Evolutionary conservation across 306 rosid genomes (phyloP).

Genomic region (Gastrolobium bilobum): DNA sequence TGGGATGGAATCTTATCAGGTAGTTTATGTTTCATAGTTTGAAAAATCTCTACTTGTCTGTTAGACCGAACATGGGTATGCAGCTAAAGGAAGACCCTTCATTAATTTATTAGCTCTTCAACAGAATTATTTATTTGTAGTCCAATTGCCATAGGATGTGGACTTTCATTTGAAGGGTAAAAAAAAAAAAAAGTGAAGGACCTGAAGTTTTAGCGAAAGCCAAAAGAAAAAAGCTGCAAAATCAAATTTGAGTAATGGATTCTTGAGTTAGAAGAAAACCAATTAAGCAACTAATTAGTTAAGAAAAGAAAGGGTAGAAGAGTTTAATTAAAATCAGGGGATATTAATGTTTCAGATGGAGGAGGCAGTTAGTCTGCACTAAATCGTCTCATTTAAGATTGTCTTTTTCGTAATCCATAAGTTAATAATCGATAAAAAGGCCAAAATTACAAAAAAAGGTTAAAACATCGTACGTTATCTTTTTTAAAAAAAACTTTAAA

Average conservation of each 20-base stretch:
- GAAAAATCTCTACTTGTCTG: slow-evolving; percentile 48
- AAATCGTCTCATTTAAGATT: slow-evolving; percentile 48
- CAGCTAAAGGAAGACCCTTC: slow-evolving; percentile 14
- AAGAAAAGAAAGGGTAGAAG: slow-evolving; percentile 3
- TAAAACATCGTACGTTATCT: neutral
- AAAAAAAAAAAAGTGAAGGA: neutral
- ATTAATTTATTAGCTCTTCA: neutral
- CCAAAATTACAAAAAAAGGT: neutral
- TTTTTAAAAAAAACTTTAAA: neutral
- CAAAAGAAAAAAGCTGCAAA: neutral
- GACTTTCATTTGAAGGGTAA: slow-evolving; percentile 10
- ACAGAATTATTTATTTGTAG: neutral
- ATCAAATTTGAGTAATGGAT: slow-evolving; percentile 20
- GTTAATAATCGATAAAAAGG: slow-evolving; percentile 21
- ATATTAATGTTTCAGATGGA: slow-evolving; percentile 30
- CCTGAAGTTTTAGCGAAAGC: neutral
- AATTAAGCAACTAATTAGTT: slow-evolving; percentile 22
- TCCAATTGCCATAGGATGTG: neutral
- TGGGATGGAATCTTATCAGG: slow-evolving; percentile 61
- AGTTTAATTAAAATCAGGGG: slow-evolving; percentile 31
- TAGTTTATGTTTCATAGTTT: slow-evolving; percentile 45
- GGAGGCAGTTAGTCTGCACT: slow-evolving; percentile 46
- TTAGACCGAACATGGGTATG: slow-evolving; percentile 48
- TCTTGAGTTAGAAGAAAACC: slow-evolving; percentile 45
- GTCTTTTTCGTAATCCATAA: slow-evolving; percentile 43